Evolutionary conservation across 495 filamentous ascomycete species (phyloP).

Genomic region (Staphylotrichum longicolle): DNA sequence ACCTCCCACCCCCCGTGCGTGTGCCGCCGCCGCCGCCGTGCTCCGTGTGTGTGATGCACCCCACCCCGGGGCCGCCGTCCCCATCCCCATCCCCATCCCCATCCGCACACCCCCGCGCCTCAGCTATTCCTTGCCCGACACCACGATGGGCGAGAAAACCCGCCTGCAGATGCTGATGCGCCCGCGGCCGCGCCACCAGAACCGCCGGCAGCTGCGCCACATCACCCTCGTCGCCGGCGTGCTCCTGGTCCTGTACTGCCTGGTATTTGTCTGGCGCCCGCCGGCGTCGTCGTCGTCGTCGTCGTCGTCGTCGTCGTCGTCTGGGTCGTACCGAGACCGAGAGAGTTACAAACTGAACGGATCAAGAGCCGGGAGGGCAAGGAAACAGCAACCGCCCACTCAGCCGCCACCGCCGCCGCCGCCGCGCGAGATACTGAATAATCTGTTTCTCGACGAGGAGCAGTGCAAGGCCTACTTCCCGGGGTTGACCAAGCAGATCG

Average conservation of each 20-base stretch:
- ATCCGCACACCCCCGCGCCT: background rate
- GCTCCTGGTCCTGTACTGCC: slow-evolving; percentile 39
- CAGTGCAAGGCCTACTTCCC: slow-evolving; percentile 48
- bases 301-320: background rate
- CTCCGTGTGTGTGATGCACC: background rate
- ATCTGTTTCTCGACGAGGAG: slow-evolving; percentile 40
- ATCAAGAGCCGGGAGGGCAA: no score
- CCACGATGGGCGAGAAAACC: slow-evolving; percentile 24
- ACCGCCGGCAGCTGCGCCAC: slow-evolving; percentile 38
- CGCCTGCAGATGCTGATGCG: slow-evolving; percentile 8
- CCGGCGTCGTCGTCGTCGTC: slow-evolving; percentile 8
- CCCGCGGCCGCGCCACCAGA: slow-evolving; percentile 24
- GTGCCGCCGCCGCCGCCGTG: no score
- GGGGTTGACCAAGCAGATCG: slow-evolving; percentile 46
- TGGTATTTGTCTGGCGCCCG: slow-evolving; percentile 32
- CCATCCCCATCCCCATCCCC: background rate
- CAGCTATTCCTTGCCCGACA: background rate
- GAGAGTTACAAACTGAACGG: no score
- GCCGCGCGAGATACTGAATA: slow-evolving; percentile 36
- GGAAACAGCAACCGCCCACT: no score
- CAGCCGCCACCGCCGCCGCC: slow-evolving; percentile 3
- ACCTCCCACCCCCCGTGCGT: no score
- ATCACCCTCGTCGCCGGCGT: slow-evolving; percentile 30
- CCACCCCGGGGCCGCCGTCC: slow-evolving; percentile 4
- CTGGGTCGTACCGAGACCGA: no score